Evolutionary conservation across 2,329 filamentous ascomycete genomes (phyloP).

Genomic region (Periglandula ipomoeae): DNA sequence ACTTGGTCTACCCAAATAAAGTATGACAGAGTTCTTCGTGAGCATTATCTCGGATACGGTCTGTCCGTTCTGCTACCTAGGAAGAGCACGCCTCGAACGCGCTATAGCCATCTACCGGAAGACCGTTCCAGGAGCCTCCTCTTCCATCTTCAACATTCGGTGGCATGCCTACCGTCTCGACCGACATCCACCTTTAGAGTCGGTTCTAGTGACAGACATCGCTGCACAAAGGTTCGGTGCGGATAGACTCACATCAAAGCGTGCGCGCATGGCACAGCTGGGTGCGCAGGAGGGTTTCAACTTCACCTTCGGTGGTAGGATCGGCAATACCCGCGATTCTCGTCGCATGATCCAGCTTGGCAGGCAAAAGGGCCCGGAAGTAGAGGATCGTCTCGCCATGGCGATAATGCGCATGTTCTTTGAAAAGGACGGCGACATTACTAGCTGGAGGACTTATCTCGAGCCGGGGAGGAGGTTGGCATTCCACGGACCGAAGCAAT

Average conservation of each 20-base stretch:
- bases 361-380: conserved; percentile 31
- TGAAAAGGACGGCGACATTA: conserved; percentile 56
- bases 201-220: conserved; percentile 37
- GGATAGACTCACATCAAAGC: conserved; percentile 48
- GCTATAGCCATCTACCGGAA: conserved; percentile 61
- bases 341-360: conserved; percentile 69
- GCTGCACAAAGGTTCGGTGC: conserved; percentile 59
- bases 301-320: conserved; percentile 62
- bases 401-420: conserved; percentile 59
- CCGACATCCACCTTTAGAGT: conserved; percentile 39
- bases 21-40: conserved; percentile 68
- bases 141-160: conserved; percentile 61
- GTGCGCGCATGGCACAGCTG: conserved; percentile 44
- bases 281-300: conserved; percentile 60
- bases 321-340: conserved; percentile 70
- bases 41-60: conserved; percentile 73
- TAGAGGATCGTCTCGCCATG: conserved; percentile 52
- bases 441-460: conserved; percentile 41
- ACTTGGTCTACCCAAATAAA: too few relatives aligned
- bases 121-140: conserved; percentile 44
- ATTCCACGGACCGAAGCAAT: conserved; percentile 42
- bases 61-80: conserved; percentile 74
- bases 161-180: conserved; percentile 74
- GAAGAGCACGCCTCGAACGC: conserved; percentile 63
- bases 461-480: conserved; percentile 44